Evolutionary conservation across 192 early-diverging fungal species (phyloP), one percentile per base, ranked within the genome.

Genomic region (Rhizophagus clarus): DNA sequence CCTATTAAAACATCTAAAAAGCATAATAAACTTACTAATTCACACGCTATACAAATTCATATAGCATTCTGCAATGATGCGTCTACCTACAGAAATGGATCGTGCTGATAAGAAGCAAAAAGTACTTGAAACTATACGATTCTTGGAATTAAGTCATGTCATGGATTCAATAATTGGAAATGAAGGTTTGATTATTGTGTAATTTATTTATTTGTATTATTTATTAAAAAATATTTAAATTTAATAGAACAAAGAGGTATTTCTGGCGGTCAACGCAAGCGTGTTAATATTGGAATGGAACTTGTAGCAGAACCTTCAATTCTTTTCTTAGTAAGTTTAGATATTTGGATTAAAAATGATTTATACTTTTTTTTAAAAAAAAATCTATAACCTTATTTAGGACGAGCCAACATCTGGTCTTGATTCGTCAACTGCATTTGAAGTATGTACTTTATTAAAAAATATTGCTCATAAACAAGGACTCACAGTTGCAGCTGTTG

Each of bases 241-340:
- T 4, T 49, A 12, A 51, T 90, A 73, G 90, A 85, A n/a, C 68
- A 72, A 28, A 83, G 93, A 61, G 93, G 93, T 40, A 89, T 94
- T 32, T 92, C 89, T 20, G 93, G 93, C 79, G 92, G 92, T 26
- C 92, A 94, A 64, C 81, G 93, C 2, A 94, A 94, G 81, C 87
- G 93, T 9, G 92, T 93, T 66, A 93, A 93, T 76, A 93, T 94
- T 81, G 93, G 92, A 14, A 93, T 94, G 91, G 93, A 94, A 64
- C 75, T 88, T 2, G 87, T 87, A 0, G 83, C 83, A 1, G 81
- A 90, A 61, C 92, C 92, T 7, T 86, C 84, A 60, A 86, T 92
- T 24, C 83, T 94, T 61, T 92, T 94, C 76, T 80, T 91, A 5
- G 71, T 51, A 56, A 51, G 42, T 45, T 45, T 45, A 45, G 10